A percentile compares a stretch with the other conserved stretches of the same genome.
These are phyloP conservation scores for Atkinsonella texensis DNA, from an alignment of 2,329 filamentous ascomycete species.

Conservation along the genomic window DNA sequence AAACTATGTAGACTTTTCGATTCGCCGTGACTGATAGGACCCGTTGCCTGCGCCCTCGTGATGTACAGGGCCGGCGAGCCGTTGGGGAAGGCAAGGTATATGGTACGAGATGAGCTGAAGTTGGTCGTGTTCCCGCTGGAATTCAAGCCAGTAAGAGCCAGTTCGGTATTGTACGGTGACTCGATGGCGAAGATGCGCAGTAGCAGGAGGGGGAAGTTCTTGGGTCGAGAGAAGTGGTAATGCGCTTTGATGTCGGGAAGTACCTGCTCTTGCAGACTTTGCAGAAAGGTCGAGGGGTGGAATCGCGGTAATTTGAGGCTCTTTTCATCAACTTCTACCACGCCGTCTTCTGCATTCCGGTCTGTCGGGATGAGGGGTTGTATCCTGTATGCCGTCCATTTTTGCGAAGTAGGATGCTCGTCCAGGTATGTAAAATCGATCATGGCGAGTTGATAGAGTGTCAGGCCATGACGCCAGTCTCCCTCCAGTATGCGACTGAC, in stretches of 20 bases:
- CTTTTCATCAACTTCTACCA: constrained; percentile 30
- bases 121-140: constrained; percentile 26
- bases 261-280: constrained; percentile 61
- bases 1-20: constrained; percentile 54
- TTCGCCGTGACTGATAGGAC: constrained; percentile 34
- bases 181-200: constrained; percentile 72
- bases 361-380: constrained; percentile 34
- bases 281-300: constrained; percentile 69
- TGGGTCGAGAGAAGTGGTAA: constrained; percentile 66
- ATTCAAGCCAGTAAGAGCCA: constrained; percentile 28
- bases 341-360: constrained; percentile 24
- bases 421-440: constrained; percentile 55
- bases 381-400: constrained; percentile 52
- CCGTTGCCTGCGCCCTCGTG: constrained; percentile 36
- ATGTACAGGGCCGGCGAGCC: constrained; percentile 65
- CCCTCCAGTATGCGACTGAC: constrained; percentile 52
- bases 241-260: constrained; percentile 73
- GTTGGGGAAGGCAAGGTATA: constrained; percentile 75
- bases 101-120: constrained; percentile 55
- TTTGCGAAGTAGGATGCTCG: constrained; percentile 50
- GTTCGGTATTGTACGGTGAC: constrained; percentile 61
- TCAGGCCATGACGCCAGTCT: constrained; percentile 56
- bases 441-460: constrained; percentile 56
- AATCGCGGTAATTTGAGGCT: constrained; percentile 53
- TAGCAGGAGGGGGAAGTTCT: constrained; percentile 55